Percentiles rank a stretch among this genome's conserved stretches.
Conservation (phyloP, 2,329 filamentous ascomycete genomes). For the Trichoderma arundinaceum region DNA sequence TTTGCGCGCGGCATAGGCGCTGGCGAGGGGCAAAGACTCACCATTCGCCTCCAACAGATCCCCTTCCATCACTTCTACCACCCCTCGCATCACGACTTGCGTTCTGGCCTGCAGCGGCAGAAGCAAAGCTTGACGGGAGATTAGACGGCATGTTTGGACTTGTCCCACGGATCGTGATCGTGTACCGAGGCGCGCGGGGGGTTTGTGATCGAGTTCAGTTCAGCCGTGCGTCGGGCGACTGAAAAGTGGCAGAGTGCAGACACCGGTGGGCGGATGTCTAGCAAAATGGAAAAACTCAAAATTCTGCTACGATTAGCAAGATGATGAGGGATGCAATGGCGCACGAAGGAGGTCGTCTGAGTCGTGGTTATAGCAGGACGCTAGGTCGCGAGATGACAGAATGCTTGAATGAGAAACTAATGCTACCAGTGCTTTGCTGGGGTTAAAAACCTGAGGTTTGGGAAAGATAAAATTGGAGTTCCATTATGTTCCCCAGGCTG, state of each 20-base stretch:
- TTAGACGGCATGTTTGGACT: slow-evolving; percentile 67
- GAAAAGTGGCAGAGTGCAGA: slow-evolving; percentile 24
- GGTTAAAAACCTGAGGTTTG: slow-evolving; percentile 45
- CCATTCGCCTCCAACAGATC: slow-evolving; percentile 71
- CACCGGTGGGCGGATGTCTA: slow-evolving; percentile 27
- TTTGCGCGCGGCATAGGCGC: slow-evolving; percentile 8
- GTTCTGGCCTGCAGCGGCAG: slow-evolving; percentile 78
- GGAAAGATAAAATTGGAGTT: slow-evolving; percentile 43
- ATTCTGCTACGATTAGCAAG: slow-evolving; percentile 24
- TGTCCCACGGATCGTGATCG: slow-evolving; percentile 31
- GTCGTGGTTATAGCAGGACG: slow-evolving; percentile 31
- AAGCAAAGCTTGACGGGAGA: slow-evolving; percentile 83
- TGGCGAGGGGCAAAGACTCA: slow-evolving; percentile 54
- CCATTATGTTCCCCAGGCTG: slow-evolving; percentile 34
- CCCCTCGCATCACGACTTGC: slow-evolving; percentile 63
- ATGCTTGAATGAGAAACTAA: slow-evolving; percentile 32
- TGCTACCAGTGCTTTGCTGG: slow-evolving; percentile 34
- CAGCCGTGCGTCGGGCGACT: slow-evolving; percentile 26
- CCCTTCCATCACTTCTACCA: slow-evolving; percentile 63
- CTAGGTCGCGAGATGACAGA: slow-evolving; percentile 33
- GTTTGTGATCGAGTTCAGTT: slow-evolving; percentile 26
- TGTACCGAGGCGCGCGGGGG: slow-evolving; percentile 27
- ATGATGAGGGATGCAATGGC: slow-evolving; percentile 18
- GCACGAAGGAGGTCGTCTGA: slow-evolving; percentile 21
- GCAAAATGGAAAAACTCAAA: slow-evolving; percentile 1